A percentile compares a stretch with the other conserved stretches of the same genome.
Conservation (phyloP, 441 rosid species). For the Croton laevigatus region DNA sequence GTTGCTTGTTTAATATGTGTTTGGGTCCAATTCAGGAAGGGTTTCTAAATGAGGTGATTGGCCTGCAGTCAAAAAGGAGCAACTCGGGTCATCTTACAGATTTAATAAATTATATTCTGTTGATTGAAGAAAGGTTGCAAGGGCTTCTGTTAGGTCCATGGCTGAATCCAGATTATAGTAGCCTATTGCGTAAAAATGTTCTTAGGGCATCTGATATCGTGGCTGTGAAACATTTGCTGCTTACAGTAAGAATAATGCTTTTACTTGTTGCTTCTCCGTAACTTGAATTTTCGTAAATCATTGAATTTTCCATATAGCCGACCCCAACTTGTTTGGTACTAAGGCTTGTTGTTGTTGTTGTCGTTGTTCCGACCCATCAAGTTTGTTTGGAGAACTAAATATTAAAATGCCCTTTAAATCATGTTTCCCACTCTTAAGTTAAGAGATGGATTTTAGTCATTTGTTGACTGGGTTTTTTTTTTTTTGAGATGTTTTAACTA, state of each 20-base stretch:
- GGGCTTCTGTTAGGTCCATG: conserved; percentile 95
- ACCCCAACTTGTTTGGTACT: too few relatives aligned
- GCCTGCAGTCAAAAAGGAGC: conserved; percentile 34
- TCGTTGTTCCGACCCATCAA: neutral
- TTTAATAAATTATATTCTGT: conserved; percentile 51
- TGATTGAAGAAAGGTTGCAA: conserved; percentile 66
- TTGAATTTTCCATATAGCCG: too few relatives aligned
- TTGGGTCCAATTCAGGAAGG: conserved; percentile 42
- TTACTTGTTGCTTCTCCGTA: conserved; percentile 12
- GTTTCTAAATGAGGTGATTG: conserved; percentile 40
- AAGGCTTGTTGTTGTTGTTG: too few relatives aligned
- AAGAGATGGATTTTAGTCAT: neutral
- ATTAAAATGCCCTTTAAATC: neutral
- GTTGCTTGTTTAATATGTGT: conserved; percentile 70
- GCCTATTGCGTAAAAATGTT: conserved; percentile 59
- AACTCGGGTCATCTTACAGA: conserved; percentile 53
- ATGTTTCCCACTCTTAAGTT: neutral
- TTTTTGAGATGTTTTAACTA: neutral
- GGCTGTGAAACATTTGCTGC: conserved; percentile 52
- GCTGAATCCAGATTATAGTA: conserved; percentile 64
- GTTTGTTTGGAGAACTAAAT: neutral
- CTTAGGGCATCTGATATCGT: conserved; percentile 51
- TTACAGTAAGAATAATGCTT: conserved; percentile 45
- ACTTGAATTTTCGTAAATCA: conserved; percentile 1
- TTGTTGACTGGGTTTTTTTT: conserved; percentile 4